These are phyloP conservation scores for Plantago ovata DNA, from an alignment of 257 asterid genomes.

Conservation along the genomic window DNA sequence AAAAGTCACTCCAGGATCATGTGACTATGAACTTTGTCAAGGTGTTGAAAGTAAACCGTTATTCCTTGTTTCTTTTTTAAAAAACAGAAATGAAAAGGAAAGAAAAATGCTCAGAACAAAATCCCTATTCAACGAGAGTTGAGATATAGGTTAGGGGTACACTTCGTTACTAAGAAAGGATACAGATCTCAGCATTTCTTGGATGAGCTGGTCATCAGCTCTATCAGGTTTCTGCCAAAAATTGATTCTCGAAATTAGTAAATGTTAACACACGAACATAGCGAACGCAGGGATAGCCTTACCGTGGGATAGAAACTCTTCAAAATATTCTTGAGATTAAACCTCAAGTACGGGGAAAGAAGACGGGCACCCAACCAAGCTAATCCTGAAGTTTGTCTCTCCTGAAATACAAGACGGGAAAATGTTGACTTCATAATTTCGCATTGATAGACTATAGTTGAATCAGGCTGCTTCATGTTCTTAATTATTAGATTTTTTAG, in stretches of 20 bases:
- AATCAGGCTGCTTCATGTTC: slow-evolving; percentile 13
- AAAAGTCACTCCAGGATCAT: slow-evolving; percentile 75
- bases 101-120: neutral
- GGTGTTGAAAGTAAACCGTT: slow-evolving; percentile 20
- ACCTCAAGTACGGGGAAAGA: slow-evolving; percentile 63
- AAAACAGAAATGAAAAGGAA: neutral
- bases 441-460: slow-evolving; percentile 13
- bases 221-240: slow-evolving; percentile 55
- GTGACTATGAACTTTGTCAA: slow-evolving; percentile 55
- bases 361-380: slow-evolving; percentile 77
- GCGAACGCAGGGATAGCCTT: slow-evolving; percentile 31
- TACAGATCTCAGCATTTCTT: slow-evolving; percentile 92
- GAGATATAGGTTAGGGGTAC: slow-evolving; percentile 2
- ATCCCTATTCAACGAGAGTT: slow-evolving; percentile 5
- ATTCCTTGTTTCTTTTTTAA: neutral
- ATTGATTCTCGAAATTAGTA: slow-evolving; percentile 20
- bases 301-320: slow-evolving; percentile 73
- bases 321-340: slow-evolving; percentile 53
- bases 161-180: slow-evolving; percentile 36
- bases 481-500: neutral
- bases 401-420: slow-evolving; percentile 36
- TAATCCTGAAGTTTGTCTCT: slow-evolving; percentile 64
- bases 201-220: slow-evolving; percentile 64
- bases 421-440: neutral
- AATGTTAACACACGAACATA: slow-evolving; percentile 6